Evolutionary conservation across 1,284 basidiomycete genomes (phyloP).

Genomic region (Moniliophthora roreri): DNA sequence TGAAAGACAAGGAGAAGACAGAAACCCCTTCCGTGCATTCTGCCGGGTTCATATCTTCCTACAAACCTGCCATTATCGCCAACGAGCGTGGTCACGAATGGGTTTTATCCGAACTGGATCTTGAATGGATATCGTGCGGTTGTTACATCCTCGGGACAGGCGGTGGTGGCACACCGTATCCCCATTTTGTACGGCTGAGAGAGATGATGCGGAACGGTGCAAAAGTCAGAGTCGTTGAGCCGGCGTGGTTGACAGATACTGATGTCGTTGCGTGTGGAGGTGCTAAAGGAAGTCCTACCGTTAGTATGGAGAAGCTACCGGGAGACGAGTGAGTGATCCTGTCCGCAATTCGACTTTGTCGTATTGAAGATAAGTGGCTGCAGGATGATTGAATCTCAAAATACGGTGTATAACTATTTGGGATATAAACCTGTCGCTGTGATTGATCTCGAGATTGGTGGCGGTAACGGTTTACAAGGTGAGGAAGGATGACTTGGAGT

Average conservation of each 20-base stretch:
- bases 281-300: constrained; percentile 34
- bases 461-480: constrained; percentile 57
- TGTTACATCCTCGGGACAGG: constrained; percentile 56
- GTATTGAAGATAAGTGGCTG: constrained; percentile 6
- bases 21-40: constrained; percentile 1
- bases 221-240: constrained; percentile 37
- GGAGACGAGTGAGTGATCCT: constrained; percentile 36
- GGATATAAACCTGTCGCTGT: constrained; percentile 29
- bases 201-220: constrained; percentile 48
- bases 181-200: constrained; percentile 44
- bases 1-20: neutral
- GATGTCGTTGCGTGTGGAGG: constrained; percentile 35
- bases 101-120: constrained; percentile 38
- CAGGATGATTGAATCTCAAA: constrained; percentile 22
- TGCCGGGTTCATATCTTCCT: constrained; percentile 27
- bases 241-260: constrained; percentile 19
- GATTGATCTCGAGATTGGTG: constrained; percentile 50
- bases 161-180: constrained; percentile 52
- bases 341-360: neutral
- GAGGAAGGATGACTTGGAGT: constrained; percentile 5
- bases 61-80: constrained; percentile 30
- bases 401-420: constrained; percentile 32
- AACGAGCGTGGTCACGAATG: constrained; percentile 28
- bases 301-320: constrained; percentile 34
- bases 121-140: constrained; percentile 53